phyloP scores from a whole-genome alignment of 192 early-diverging fungal genomes.

The Linnemannia exigua region DNA sequence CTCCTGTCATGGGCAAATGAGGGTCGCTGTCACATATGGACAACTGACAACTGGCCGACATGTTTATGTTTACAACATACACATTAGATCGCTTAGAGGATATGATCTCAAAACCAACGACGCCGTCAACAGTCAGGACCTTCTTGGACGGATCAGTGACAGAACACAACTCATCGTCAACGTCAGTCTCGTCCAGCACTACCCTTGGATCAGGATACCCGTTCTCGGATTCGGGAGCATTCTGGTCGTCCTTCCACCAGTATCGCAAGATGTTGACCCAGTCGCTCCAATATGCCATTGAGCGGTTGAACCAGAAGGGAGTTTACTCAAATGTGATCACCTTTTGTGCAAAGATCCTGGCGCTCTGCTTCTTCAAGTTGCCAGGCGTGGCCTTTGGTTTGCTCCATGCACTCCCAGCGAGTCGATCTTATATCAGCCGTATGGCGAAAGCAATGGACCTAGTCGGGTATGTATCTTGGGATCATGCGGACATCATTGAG shows the following conservation, averaged over 20 bases:
- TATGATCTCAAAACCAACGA: constrained; percentile 43
- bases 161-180: constrained; percentile 43
- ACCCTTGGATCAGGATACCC: constrained; percentile 53
- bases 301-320: constrained; percentile 58
- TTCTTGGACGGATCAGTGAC: constrained; percentile 53
- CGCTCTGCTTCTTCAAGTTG: constrained; percentile 64
- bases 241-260: constrained; percentile 52
- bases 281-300: constrained; percentile 61
- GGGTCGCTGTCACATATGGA: background rate
- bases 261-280: constrained; percentile 51
- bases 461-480: constrained; percentile 25
- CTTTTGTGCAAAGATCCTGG: constrained; percentile 66
- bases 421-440: constrained; percentile 54
- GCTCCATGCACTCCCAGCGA: constrained; percentile 59
- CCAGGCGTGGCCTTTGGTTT: constrained; percentile 62
- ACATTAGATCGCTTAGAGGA: constrained; percentile 46
- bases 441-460: constrained; percentile 54
- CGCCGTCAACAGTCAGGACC: constrained; percentile 50
- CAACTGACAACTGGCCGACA: background rate
- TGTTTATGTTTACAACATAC: background rate
- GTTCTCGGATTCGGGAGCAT: constrained; percentile 46
- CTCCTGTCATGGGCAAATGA: too few species aligned
- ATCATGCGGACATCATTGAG: background rate
- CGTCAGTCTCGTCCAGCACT: constrained; percentile 51
- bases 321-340: constrained; percentile 65